Evolutionary conservation across 225 moss, liverwort and hornwort genomes (phyloP).

Genomic region (Polytrichum commune): DNA sequence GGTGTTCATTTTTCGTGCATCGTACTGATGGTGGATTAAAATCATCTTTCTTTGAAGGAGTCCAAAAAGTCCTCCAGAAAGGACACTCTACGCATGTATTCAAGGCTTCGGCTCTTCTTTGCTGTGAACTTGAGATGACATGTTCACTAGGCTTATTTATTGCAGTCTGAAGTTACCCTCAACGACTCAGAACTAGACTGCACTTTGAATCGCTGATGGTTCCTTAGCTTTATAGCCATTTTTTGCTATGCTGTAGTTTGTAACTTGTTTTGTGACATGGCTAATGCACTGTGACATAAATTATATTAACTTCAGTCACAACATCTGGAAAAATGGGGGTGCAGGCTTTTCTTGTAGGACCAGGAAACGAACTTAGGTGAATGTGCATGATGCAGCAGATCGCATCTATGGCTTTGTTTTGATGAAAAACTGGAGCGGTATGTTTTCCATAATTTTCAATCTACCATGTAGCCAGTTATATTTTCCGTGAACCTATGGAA

Average conservation of each 20-base stretch:
- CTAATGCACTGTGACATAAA: too few species aligned
- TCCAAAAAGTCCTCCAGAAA: slow-evolving; percentile 62
- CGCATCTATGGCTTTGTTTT: slow-evolving; percentile 94
- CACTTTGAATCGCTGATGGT: not conserved
- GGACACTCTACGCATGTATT: slow-evolving; percentile 64
- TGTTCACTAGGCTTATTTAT: not conserved
- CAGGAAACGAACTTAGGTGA: slow-evolving; percentile 74
- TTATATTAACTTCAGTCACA: too few species aligned
- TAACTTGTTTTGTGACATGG: too few species aligned
- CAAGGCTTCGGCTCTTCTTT: slow-evolving; percentile 67
- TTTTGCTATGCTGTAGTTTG: too few species aligned
- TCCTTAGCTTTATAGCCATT: too few species aligned
- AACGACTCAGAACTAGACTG: not conserved
- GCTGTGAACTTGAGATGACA: slow-evolving; percentile 96
- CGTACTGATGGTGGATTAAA: too few species aligned
- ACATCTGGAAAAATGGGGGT: not conserved
- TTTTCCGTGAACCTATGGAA: too few species aligned
- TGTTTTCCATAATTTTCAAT: not conserved
- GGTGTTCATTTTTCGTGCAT: too few species aligned
- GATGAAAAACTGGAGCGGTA: slow-evolving; percentile 99
- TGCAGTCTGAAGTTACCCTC: not conserved
- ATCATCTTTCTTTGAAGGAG: slow-evolving; percentile 48
- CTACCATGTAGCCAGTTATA: too few species aligned
- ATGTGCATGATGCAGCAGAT: slow-evolving; percentile 66
- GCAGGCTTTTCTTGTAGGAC: slow-evolving; percentile 91